Conservation (phyloP, 805 yeast genomes). For the Cyberlindnera maritima region DNA sequence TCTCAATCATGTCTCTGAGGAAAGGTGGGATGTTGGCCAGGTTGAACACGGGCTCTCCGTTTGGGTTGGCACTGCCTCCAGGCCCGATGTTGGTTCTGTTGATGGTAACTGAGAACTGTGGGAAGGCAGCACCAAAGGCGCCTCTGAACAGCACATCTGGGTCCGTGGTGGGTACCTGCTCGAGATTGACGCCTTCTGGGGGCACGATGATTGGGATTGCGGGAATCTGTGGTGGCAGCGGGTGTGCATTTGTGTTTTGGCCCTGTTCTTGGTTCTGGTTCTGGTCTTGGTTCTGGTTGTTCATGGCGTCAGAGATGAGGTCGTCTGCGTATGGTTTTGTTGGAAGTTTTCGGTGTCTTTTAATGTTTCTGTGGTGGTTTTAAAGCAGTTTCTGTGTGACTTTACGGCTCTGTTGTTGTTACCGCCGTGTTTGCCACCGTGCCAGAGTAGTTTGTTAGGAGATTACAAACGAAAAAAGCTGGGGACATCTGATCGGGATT, state of each 20-base stretch:
- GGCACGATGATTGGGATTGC: conserved; percentile 10
- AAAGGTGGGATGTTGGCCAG: conserved; percentile 16
- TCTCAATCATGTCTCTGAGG: conserved; percentile 17
- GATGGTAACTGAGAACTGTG: conserved; percentile 20
- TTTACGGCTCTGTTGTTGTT: too few relatives aligned
- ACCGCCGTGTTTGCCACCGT: too few relatives aligned
- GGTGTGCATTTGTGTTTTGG: neutral
- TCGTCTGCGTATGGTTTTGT: too few relatives aligned
- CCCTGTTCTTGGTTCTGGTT: neutral
- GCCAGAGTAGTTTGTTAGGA: too few relatives aligned
- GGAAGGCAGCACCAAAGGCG: conserved; percentile 15
- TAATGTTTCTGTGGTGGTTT: too few relatives aligned
- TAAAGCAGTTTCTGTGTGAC: too few relatives aligned
- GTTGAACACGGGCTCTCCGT: conserved; percentile 19
- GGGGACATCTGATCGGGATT: too few relatives aligned
- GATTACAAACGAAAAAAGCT: too few relatives aligned
- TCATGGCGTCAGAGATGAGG: too few relatives aligned
- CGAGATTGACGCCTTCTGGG: conserved; percentile 11
- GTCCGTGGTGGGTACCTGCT: conserved; percentile 14
- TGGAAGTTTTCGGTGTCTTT: too few relatives aligned
- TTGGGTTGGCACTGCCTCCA: conserved; percentile 10
- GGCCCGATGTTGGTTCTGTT: conserved; percentile 20
- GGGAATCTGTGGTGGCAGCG: neutral
- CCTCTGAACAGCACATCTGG: conserved; percentile 23
- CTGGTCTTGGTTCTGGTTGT: neutral